phyloP scores from a whole-genome alignment of 495 filamentous ascomycete genomes.

The Pyrenopolyporus hunteri region DNA sequence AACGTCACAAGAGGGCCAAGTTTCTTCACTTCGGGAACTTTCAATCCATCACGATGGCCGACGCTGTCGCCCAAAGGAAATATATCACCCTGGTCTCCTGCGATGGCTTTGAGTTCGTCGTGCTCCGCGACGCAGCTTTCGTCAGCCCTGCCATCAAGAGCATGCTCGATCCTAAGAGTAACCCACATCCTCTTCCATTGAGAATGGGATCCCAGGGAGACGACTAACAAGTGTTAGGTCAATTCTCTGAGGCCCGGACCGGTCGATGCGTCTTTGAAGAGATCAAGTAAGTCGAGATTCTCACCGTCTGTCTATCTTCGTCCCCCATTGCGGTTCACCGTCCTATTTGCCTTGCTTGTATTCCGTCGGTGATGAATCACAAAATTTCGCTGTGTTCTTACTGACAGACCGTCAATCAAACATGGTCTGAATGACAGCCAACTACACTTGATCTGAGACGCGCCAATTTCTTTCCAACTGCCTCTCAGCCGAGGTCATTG shows the following conservation, averaged over 20 bases:
- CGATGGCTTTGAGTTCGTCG: constrained; percentile 88
- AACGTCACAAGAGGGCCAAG: not conserved
- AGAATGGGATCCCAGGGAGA: not conserved
- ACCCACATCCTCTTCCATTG: constrained; percentile 32
- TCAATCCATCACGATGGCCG: constrained; percentile 29
- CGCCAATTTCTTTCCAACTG: not conserved
- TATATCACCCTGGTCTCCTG: constrained; percentile 87
- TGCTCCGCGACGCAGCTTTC: constrained; percentile 76
- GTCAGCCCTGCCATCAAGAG: constrained; percentile 77
- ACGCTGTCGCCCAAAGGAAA: constrained; percentile 47
- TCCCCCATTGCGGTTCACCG: not conserved
- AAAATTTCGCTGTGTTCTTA: constrained; percentile 49
- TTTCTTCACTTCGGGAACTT: not conserved
- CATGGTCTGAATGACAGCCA: constrained; percentile 54
- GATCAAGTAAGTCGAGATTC: constrained; percentile 64
- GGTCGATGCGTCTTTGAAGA: constrained; percentile 72
- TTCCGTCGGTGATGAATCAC: constrained; percentile 48
- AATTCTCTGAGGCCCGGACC: constrained; percentile 70
- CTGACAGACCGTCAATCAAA: constrained; percentile 46
- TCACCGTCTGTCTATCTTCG: no score
- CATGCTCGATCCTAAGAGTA: constrained; percentile 84
- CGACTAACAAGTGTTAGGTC: constrained; percentile 54
- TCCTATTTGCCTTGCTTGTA: not conserved
- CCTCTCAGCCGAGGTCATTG: not conserved
- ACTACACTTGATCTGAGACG: constrained; percentile 68